Conservation (phyloP, 371 early-diverging fungal genomes). For the Mortierella sp. region DNA sequence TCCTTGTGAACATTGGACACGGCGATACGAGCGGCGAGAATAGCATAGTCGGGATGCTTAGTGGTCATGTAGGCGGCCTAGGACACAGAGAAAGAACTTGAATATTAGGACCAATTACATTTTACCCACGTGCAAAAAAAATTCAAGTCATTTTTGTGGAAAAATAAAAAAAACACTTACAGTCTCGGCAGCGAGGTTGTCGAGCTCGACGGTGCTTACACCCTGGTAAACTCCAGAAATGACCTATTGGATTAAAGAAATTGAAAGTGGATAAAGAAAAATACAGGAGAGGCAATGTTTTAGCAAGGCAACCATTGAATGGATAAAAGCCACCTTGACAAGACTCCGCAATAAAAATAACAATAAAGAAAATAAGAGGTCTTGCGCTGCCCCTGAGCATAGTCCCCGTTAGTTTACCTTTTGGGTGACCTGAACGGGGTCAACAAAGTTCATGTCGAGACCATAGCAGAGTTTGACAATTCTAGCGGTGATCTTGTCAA, state of each 20-base stretch:
- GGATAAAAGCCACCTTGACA: not conserved
- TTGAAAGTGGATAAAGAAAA: not conserved
- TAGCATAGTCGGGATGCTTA: slow-evolving; percentile 98
- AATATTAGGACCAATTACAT: not conserved
- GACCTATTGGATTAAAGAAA: slow-evolving; percentile 67
- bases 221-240: slow-evolving; percentile 97
- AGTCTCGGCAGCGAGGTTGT: slow-evolving; percentile 98
- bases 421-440: slow-evolving; percentile 92
- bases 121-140: not conserved
- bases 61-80: slow-evolving; percentile 95
- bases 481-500: slow-evolving; percentile 96
- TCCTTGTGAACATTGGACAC: slow-evolving; percentile 98
- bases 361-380: not conserved
- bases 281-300: not conserved
- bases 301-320: not conserved
- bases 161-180: slow-evolving; percentile 42
- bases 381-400: not conserved
- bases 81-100: not conserved
- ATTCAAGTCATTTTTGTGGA: not conserved
- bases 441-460: slow-evolving; percentile 92
- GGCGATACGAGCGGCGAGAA: slow-evolving; percentile 97
- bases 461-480: slow-evolving; percentile 95
- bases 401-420: slow-evolving; percentile 75
- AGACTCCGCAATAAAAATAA: not conserved
- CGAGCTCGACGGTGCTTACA: slow-evolving; percentile 96